phyloP scores from a whole-genome alignment of 2,329 filamentous ascomycete species.

The Orbilia brochopaga region DNA sequence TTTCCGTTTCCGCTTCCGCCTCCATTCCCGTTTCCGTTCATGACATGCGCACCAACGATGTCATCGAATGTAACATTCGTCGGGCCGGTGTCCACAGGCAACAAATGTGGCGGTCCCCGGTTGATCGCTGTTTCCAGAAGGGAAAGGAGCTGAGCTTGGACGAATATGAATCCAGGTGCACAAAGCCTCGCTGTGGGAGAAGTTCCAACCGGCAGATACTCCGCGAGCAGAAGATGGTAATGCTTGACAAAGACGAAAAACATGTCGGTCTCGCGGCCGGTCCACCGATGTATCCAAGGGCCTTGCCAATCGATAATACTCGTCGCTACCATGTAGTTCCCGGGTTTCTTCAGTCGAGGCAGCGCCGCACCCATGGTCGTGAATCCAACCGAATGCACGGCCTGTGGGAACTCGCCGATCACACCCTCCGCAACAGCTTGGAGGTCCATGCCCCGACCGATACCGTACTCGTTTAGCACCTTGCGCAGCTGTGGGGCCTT shows the following conservation, averaged over 20 bases:
- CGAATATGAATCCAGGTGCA: slow-evolving; percentile 76
- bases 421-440: slow-evolving; percentile 56
- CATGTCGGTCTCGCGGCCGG: slow-evolving; percentile 82
- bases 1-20: not conserved
- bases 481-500: slow-evolving; percentile 73
- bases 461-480: slow-evolving; percentile 71
- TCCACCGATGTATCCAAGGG: slow-evolving; percentile 84
- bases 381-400: slow-evolving; percentile 68
- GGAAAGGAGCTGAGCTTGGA: slow-evolving; percentile 80
- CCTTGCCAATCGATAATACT: slow-evolving; percentile 79
- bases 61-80: slow-evolving; percentile 71
- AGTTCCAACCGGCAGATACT: slow-evolving; percentile 67
- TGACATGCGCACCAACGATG: slow-evolving; percentile 58
- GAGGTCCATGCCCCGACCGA: slow-evolving; percentile 63
- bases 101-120: slow-evolving; percentile 66
- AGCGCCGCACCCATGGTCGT: slow-evolving; percentile 67
- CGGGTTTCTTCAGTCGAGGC: slow-evolving; percentile 69
- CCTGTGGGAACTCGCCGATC: slow-evolving; percentile 57
- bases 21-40: slow-evolving; percentile 56
- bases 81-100: slow-evolving; percentile 58
- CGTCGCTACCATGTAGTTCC: slow-evolving; percentile 55
- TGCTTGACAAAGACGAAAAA: slow-evolving; percentile 93
- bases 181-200: slow-evolving; percentile 60
- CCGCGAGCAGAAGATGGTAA: slow-evolving; percentile 77
- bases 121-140: slow-evolving; percentile 84